Conservation (phyloP, 768 basidiomycete genomes). For the button mushroom (Agaricus bisporus) region DNA sequence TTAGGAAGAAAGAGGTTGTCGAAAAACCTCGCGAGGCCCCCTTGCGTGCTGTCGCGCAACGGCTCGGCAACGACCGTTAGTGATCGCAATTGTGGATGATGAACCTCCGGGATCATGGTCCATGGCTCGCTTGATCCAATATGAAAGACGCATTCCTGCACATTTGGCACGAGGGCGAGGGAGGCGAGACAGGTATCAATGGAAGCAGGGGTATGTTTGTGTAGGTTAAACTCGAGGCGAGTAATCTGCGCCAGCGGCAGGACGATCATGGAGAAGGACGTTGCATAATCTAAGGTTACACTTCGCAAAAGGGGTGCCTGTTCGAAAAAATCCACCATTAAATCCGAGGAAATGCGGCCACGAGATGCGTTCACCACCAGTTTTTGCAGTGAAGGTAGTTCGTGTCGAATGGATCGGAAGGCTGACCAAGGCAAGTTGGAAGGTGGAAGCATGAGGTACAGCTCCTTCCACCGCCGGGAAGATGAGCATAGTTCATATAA, state of each 20-base stretch:
- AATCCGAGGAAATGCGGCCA: not conserved
- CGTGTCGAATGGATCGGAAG: constrained; percentile 3
- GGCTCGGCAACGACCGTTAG: constrained; percentile 7
- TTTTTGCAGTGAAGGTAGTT: constrained; percentile 9
- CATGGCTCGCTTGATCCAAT: constrained; percentile 10
- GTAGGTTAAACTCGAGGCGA: constrained; percentile 6
- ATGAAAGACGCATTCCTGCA: constrained; percentile 11
- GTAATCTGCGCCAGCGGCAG: constrained; percentile 9
- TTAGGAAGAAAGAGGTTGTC: constrained; percentile 3
- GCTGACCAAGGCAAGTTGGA: constrained; percentile 8
- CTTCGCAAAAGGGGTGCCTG: constrained; percentile 8
- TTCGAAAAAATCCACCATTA: constrained; percentile 9
- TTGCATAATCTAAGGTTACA: constrained; percentile 10
- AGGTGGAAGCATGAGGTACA: constrained; percentile 11
- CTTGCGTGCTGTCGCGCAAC: constrained; percentile 4
- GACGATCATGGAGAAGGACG: constrained; percentile 7
- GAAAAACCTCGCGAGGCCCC: constrained; percentile 6
- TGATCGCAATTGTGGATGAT: constrained; percentile 1
- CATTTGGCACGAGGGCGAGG: constrained; percentile 2
- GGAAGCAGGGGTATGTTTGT: constrained; percentile 11
- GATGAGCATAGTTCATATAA: constrained; percentile 4
- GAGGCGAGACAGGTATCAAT: constrained; percentile 10
- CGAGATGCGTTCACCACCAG: constrained; percentile 10
- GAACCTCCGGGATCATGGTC: constrained; percentile 2
- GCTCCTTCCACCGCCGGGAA: constrained; percentile 9